Conservation (phyloP, 495 filamentous ascomycete species). For the Aeminium ludgeri region DNA sequence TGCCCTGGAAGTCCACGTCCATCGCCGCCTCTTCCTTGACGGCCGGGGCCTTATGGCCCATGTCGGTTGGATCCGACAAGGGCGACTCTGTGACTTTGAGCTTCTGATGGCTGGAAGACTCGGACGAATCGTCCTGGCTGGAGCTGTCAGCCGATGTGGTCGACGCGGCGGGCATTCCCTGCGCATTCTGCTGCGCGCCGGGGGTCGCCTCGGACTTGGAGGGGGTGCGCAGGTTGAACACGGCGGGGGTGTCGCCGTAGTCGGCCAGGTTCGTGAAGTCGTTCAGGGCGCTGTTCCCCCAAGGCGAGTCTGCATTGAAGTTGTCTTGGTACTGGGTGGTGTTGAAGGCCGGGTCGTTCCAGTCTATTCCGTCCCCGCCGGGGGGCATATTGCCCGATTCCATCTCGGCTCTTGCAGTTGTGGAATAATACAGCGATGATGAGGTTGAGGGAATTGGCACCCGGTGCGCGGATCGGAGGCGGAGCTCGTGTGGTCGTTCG, state of each 20-base stretch:
- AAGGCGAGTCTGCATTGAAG: conserved; percentile 8
- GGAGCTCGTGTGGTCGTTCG: no score
- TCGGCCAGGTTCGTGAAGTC: conserved; percentile 9
- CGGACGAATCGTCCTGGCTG: conserved; percentile 31
- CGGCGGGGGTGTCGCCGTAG: conserved; percentile 4
- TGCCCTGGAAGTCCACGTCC: neutral
- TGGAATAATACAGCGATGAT: no score
- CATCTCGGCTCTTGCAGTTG: no score
- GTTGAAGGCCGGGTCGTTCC: conserved; percentile 9
- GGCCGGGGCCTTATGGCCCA: conserved; percentile 4
- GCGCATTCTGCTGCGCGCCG: neutral
- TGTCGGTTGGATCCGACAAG: conserved; percentile 18
- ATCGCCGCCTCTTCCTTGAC: conserved; percentile 7
- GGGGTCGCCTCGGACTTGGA: conserved; percentile 1
- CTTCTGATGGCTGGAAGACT: conserved; percentile 28
- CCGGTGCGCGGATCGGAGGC: no score
- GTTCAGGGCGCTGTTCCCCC: neutral
- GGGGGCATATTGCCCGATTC: conserved; percentile 1
- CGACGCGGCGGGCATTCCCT: neutral
- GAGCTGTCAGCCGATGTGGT: conserved; percentile 29
- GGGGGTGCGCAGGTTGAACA: conserved; percentile 4
- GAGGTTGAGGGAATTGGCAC: no score
- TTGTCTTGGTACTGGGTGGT: conserved; percentile 6
- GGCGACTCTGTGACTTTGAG: conserved; percentile 32
- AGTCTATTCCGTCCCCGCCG: conserved; percentile 4